These are phyloP conservation scores for Tolypocladium nubicola DNA, from an alignment of 2,329 filamentous ascomycete species.

Conservation along the genomic window DNA sequence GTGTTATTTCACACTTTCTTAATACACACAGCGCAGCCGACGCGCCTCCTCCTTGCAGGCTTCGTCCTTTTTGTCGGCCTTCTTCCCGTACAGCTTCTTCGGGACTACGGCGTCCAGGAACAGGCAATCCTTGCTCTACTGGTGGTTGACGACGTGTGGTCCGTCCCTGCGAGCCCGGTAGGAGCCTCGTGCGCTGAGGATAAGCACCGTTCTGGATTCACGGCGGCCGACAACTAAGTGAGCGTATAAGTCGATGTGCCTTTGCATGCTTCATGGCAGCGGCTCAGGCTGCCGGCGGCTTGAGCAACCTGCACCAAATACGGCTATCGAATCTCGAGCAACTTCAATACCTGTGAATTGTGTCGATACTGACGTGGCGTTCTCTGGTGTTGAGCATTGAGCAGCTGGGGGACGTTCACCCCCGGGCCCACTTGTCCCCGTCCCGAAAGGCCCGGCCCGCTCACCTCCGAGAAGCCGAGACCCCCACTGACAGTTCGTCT, in stretches of 20 bases:
- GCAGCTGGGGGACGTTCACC: background rate
- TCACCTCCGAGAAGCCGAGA: background rate
- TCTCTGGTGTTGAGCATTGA: background rate
- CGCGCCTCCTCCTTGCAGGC: background rate
- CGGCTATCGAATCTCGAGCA: background rate
- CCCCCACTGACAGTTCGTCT: background rate
- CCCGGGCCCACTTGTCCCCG: background rate
- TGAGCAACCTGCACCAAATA: background rate
- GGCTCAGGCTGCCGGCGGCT: background rate
- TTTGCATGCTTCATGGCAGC: background rate
- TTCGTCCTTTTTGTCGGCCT: background rate
- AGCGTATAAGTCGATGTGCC: background rate
- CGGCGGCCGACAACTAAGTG: background rate
- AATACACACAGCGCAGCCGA: background rate
- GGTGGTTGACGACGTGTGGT: background rate
- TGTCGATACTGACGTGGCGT: background rate
- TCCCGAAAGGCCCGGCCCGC: background rate
- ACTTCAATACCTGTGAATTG: background rate
- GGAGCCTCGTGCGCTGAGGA: too few relatives aligned
- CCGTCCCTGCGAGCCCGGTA: background rate
- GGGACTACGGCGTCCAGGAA: slow-evolving; percentile 35
- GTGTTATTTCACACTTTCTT: background rate
- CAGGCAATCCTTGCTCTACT: slow-evolving; percentile 29
- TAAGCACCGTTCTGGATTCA: too few relatives aligned
- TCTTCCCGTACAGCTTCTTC: slow-evolving; percentile 19